phyloP scores from a whole-genome alignment of 805 yeast species.

The Schwanniomyces polymorphus region DNA sequence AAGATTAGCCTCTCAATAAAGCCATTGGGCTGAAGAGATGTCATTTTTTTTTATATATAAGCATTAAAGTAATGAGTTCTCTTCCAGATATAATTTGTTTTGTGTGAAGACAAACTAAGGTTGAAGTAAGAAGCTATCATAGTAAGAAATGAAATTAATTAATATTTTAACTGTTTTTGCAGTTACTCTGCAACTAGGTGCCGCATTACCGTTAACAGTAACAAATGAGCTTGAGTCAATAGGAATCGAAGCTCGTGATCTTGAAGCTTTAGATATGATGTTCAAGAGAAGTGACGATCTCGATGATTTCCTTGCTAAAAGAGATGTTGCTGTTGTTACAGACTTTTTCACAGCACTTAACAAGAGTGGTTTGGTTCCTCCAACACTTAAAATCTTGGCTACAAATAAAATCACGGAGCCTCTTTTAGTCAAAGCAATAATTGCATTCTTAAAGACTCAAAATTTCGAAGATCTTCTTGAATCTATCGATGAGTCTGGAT shows the following conservation, averaged over 20 bases:
- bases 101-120: no score
- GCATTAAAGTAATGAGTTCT: background rate
- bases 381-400: conserved; percentile 18
- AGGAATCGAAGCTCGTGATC: background rate
- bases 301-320: conserved; percentile 1
- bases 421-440: conserved; percentile 21
- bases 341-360: conserved; percentile 18
- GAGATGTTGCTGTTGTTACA: conserved; percentile 21
- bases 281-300: background rate
- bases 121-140: no score
- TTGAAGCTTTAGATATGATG: background rate
- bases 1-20: background rate
- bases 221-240: background rate
- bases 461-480: conserved; percentile 19
- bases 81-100: no score
- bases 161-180: background rate
- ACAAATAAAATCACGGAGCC: conserved; percentile 23
- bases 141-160: background rate
- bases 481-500: conserved; percentile 24
- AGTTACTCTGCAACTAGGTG: background rate
- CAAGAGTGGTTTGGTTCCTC: conserved; percentile 20
- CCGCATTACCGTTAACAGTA: background rate
- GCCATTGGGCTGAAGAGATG: background rate
- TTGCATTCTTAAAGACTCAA: conserved; percentile 18
- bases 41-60: background rate